phyloP scores from a whole-genome alignment of 306 rosid genomes.

The Begonia masoniana region DNA sequence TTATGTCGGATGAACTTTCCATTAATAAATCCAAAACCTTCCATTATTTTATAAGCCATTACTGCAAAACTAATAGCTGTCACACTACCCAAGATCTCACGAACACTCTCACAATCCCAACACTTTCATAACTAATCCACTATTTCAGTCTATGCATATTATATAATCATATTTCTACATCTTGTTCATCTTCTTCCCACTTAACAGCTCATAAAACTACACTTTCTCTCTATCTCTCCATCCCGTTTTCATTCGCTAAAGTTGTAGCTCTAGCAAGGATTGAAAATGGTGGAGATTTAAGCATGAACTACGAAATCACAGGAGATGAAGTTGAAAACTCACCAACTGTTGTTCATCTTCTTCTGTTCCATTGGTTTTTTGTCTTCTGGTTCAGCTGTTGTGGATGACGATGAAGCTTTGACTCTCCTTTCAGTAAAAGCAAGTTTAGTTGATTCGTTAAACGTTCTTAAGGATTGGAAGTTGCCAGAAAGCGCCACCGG shows the following conservation, averaged over 20 bases:
- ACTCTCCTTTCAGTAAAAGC: slow-evolving; percentile 60
- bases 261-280: slow-evolving; percentile 10
- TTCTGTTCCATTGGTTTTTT: slow-evolving; percentile 32
- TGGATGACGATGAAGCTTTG: slow-evolving; percentile 39
- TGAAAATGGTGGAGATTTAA: slow-evolving; percentile 40
- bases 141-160: slow-evolving; percentile 8
- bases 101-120: slow-evolving; percentile 16
- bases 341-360: slow-evolving; percentile 18
- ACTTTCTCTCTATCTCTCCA: slow-evolving; percentile 11
- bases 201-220: slow-evolving; percentile 12
- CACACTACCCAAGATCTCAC: slow-evolving; percentile 39
- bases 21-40: slow-evolving; percentile 19
- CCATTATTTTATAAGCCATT: slow-evolving; percentile 49
- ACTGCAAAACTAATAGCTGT: slow-evolving; percentile 32
- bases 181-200: slow-evolving; percentile 27
- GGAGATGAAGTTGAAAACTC: slow-evolving; percentile 11
- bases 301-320: no score
- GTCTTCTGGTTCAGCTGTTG: slow-evolving; percentile 17
- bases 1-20: slow-evolving; percentile 68
- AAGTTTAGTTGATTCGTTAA: slow-evolving; percentile 50
- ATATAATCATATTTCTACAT: slow-evolving; percentile 19
- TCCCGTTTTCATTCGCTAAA: slow-evolving; percentile 12
- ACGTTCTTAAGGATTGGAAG: slow-evolving; percentile 53
- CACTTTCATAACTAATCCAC: slow-evolving; percentile 14
- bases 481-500: slow-evolving; percentile 16